Conservation (phyloP, 148 eudicot species). For the Selenicereus undatus region DNA sequence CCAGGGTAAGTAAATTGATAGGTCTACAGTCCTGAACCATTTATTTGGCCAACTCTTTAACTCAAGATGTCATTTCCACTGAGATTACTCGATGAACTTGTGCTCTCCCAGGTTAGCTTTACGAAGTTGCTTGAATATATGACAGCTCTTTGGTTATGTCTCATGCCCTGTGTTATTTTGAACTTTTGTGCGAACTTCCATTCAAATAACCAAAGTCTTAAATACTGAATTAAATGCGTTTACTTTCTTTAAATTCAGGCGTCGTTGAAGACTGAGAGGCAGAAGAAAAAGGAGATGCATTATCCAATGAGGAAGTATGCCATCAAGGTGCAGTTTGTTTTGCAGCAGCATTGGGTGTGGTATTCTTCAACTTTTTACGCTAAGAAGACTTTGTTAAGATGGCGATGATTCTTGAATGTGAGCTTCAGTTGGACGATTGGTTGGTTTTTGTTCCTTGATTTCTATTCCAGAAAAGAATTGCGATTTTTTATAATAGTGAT, state of each 20-base stretch:
- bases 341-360: not conserved
- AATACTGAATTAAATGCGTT: not conserved
- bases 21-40: not conserved
- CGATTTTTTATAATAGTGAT: not conserved
- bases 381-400: slow-evolving; percentile 14
- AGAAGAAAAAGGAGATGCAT: slow-evolving; percentile 64
- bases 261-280: slow-evolving; percentile 59
- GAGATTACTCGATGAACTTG: not conserved
- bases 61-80: not conserved
- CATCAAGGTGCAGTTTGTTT: slow-evolving; percentile 33
- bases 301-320: slow-evolving; percentile 66
- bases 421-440: not conserved
- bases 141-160: not conserved
- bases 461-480: not conserved
- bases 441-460: not conserved
- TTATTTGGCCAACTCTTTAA: not conserved
- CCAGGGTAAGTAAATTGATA: not conserved
- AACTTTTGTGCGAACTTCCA: not conserved
- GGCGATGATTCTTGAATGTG: not conserved
- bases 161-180: not conserved
- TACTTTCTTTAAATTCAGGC: slow-evolving; percentile 36
- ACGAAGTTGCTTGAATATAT: not conserved
- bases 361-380: not conserved
- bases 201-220: not conserved
- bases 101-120: not conserved